These are phyloP conservation scores for Suillus subalutaceus DNA, from an alignment of 768 basidiomycete species.

Conservation along the genomic window DNA sequence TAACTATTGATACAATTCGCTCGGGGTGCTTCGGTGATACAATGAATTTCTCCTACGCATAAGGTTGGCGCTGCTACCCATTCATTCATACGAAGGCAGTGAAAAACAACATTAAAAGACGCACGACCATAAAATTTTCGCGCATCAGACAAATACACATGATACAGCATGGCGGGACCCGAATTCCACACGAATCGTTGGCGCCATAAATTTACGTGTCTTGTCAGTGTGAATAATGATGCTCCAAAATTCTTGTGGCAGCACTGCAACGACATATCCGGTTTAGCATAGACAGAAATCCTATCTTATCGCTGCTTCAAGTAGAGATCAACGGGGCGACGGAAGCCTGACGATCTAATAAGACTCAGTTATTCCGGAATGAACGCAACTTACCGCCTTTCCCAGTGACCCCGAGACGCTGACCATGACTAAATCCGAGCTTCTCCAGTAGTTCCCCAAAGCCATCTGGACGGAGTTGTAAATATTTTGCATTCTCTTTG, in stretches of 20 bases:
- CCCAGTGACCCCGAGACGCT: slow-evolving; percentile 55
- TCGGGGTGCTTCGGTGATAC: not conserved
- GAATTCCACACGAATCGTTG: not conserved
- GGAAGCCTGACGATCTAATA: not conserved
- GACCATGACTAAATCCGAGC: slow-evolving; percentile 62
- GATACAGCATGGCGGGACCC: not conserved
- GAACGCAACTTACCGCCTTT: slow-evolving; percentile 58
- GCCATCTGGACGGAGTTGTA: slow-evolving; percentile 64
- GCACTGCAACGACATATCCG: not conserved
- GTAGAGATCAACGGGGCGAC: slow-evolving; percentile 2
- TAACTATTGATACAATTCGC: not conserved
- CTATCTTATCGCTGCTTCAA: not conserved
- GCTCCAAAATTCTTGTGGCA: not conserved
- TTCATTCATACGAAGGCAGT: not conserved
- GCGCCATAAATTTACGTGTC: not conserved
- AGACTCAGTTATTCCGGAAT: not conserved
- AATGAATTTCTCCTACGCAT: not conserved
- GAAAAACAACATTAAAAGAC: not conserved
- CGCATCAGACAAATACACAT: not conserved
- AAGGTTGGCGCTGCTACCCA: not conserved
- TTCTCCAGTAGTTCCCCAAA: slow-evolving; percentile 57
- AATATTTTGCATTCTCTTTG: slow-evolving; percentile 57
- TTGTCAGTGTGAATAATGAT: not conserved
- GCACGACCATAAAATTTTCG: not conserved
- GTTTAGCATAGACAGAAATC: not conserved